phyloP scores from a whole-genome alignment of 495 filamentous ascomycete species.

The Astrothelium subdiscretum region DNA sequence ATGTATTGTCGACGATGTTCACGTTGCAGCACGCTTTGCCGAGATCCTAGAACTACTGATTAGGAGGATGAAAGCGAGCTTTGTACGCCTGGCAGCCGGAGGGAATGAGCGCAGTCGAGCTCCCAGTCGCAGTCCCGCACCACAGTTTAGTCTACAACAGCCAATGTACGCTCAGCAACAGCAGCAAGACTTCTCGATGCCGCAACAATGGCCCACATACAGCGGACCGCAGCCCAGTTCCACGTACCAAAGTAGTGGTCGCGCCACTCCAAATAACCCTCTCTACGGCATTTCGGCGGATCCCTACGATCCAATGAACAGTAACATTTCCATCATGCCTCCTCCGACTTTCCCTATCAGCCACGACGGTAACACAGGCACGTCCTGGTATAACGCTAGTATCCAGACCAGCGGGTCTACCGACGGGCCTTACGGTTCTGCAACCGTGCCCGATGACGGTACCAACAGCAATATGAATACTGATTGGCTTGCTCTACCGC shows the following conservation, averaged over 20 bases:
- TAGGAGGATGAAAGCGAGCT: conserved; percentile 25
- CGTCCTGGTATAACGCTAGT: background rate
- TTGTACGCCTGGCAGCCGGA: conserved; percentile 27
- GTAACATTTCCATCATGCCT: conserved; percentile 36
- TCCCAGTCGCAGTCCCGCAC: conserved; percentile 3
- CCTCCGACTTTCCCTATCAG: conserved; percentile 24
- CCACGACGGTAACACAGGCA: background rate
- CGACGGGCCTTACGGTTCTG: conserved; percentile 4
- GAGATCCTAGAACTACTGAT: conserved; percentile 62
- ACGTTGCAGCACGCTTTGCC: conserved; percentile 89
- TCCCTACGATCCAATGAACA: conserved; percentile 30
- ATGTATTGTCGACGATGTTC: conserved; percentile 89
- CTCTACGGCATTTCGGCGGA: conserved; percentile 31
- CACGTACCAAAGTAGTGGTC: conserved; percentile 3
- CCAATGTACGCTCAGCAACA: conserved; percentile 5
- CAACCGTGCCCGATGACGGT: background rate
- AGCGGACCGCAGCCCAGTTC: conserved; percentile 4
- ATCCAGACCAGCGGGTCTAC: background rate
- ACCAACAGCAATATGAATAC: conserved; percentile 6
- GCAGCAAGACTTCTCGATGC: background rate
- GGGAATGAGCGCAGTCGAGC: conserved; percentile 17
- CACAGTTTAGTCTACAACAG: background rate
- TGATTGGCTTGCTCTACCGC: conserved; percentile 38
- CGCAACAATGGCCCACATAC: conserved; percentile 10
- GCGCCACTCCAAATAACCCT: conserved; percentile 19